These are phyloP conservation scores for Coemansia sp. DNA, from an alignment of 192 early-diverging fungal species.

Conservation along the genomic window DNA sequence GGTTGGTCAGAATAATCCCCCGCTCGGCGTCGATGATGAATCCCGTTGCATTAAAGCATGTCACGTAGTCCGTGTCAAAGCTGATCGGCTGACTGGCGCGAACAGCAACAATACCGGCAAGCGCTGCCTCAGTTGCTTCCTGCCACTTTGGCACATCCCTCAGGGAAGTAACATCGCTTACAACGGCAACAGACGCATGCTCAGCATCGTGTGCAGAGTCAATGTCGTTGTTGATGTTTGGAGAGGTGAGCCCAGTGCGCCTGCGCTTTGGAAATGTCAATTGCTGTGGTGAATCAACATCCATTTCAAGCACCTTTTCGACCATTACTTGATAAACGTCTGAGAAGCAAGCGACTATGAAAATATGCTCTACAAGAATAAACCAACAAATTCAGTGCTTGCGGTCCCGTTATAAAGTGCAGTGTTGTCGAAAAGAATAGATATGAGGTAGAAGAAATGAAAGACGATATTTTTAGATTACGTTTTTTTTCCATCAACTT, in stretches of 20 bases:
- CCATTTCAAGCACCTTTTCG: conserved; percentile 8
- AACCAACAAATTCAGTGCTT: background rate
- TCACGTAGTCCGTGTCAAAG: conserved; percentile 35
- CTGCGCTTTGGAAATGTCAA: conserved; percentile 14
- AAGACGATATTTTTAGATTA: no score
- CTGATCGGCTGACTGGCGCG: conserved; percentile 30
- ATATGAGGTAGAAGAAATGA: no score
- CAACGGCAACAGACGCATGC: conserved; percentile 4
- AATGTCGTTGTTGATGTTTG: conserved; percentile 4
- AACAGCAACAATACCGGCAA: conserved; percentile 47
- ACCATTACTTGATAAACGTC: background rate
- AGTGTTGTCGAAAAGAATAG: background rate
- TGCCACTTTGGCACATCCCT: conserved; percentile 37
- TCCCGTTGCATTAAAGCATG: conserved; percentile 60
- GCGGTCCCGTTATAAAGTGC: background rate
- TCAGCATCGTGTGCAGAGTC: background rate
- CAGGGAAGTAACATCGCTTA: conserved; percentile 9
- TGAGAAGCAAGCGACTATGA: background rate
- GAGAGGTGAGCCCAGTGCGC: conserved; percentile 2
- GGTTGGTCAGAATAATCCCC: conserved; percentile 76
- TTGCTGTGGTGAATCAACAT: conserved; percentile 1
- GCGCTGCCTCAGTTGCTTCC: conserved; percentile 27
- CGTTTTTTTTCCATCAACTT: no score
- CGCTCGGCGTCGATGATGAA: conserved; percentile 74
- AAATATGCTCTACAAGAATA: background rate